These are phyloP conservation scores for Geotrichum citri-aurantii DNA, from an alignment of 1,139 yeast species.

Conservation along the genomic window DNA sequence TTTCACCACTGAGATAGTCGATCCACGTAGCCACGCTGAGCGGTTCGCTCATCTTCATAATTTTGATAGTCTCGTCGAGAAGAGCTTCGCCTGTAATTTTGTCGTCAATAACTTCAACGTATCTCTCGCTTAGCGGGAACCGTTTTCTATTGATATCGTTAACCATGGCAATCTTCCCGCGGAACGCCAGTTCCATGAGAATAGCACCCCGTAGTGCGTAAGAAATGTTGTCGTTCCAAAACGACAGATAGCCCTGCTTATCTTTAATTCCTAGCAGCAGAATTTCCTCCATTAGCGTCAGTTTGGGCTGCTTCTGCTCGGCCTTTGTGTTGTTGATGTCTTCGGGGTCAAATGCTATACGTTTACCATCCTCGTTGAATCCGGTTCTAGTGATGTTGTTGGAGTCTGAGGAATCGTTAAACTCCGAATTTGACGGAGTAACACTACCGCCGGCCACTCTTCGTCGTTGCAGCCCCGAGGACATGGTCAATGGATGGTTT, in stretches of 20 bases:
- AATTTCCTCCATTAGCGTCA: conserved; percentile 96
- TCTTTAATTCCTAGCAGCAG: conserved; percentile 88
- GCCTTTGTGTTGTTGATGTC: conserved; percentile 52
- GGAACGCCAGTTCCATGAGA: conserved; percentile 80
- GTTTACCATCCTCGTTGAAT: conserved; percentile 41
- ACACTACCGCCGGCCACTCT: conserved; percentile 35
- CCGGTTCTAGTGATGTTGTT: conserved; percentile 9
- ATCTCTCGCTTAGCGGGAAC: conserved; percentile 79
- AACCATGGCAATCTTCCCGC: conserved; percentile 82
- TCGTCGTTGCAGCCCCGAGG: conserved; percentile 45
- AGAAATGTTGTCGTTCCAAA: conserved; percentile 97
- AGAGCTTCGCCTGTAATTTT: conserved; percentile 92
- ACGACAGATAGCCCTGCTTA: conserved; percentile 76
- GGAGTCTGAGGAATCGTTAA: conserved; percentile 6
- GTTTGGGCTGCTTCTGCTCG: conserved; percentile 52
- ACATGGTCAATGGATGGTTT: conserved; percentile 18
- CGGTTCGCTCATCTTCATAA: conserved; percentile 82
- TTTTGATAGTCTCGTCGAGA: conserved; percentile 84
- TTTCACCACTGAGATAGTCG: conserved; percentile 85
- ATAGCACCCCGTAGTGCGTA: conserved; percentile 96
- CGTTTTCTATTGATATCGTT: conserved; percentile 93
- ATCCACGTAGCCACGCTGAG: conserved; percentile 89
- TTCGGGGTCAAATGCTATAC: conserved; percentile 78
- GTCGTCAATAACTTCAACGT: conserved; percentile 79
- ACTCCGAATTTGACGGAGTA: not conserved